Conservation (phyloP, 805 yeast species). For the Saccharomycopsis sp. region DNA sequence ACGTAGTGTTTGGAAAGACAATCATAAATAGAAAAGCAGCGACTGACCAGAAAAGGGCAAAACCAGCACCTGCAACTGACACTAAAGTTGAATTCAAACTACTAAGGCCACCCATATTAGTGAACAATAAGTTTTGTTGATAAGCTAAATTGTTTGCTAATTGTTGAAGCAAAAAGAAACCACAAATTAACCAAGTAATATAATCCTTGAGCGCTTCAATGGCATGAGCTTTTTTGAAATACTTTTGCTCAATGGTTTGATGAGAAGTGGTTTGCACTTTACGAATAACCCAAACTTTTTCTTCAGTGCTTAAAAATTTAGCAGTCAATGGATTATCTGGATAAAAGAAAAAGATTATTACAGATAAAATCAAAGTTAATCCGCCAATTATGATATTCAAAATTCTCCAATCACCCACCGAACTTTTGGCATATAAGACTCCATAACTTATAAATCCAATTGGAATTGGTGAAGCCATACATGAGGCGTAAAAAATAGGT, state of each 20-base stretch:
- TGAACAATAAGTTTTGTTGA: constrained; percentile 44
- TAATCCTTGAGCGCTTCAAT: constrained; percentile 46
- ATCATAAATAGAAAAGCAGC: constrained; percentile 32
- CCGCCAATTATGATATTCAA: constrained; percentile 53
- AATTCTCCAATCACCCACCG: constrained; percentile 42
- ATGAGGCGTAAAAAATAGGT: constrained; percentile 46
- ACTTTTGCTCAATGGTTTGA: constrained; percentile 39
- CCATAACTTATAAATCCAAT: constrained; percentile 44
- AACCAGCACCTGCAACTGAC: constrained; percentile 48
- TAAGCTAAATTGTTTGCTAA: constrained; percentile 48
- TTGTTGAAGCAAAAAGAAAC: constrained; percentile 37
- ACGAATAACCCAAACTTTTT: constrained; percentile 45
- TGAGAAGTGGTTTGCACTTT: constrained; percentile 35
- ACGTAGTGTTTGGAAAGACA: constrained; percentile 33
- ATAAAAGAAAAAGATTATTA: constrained; percentile 34
- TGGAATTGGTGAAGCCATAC: constrained; percentile 46
- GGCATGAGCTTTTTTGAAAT: constrained; percentile 41
- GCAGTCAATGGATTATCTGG: constrained; percentile 54
- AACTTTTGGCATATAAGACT: constrained; percentile 25
- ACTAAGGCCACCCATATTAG: constrained; percentile 37
- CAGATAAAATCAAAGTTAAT: constrained; percentile 37
- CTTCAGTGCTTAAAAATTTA: constrained; percentile 39
- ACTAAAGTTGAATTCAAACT: constrained; percentile 44
- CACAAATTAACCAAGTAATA: constrained; percentile 36
- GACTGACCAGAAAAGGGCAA: constrained; percentile 35